A percentile compares a stretch with the other conserved stretches of the same genome.
Evolutionary conservation across 2,329 filamentous ascomycete genomes (phyloP).

Genomic region (Colletotrichum sp.): DNA sequence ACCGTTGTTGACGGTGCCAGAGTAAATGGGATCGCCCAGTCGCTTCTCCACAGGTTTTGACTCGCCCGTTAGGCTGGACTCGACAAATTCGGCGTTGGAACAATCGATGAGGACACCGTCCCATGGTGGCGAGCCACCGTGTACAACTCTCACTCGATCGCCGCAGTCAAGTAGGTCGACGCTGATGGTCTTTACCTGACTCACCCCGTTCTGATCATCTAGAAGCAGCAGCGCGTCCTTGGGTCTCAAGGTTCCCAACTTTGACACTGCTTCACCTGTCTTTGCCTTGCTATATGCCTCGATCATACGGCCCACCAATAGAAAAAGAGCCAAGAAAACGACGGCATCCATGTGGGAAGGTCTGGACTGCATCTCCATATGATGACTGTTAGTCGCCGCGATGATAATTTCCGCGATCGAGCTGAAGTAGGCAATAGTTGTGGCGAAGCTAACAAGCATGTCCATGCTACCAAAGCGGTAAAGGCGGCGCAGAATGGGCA

Average conservation of each 20-base stretch:
- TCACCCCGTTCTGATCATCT: constrained; percentile 38
- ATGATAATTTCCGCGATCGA: constrained; percentile 80
- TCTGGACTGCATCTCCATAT: constrained; percentile 46
- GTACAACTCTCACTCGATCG: constrained; percentile 75
- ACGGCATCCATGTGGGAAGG: constrained; percentile 90
- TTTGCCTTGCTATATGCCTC: constrained; percentile 93
- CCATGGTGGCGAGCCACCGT: constrained; percentile 83
- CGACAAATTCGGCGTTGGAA: constrained; percentile 74
- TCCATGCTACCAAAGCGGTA: constrained; percentile 97
- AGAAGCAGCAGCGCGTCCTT: constrained; percentile 75
- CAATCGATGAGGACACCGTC: constrained; percentile 74
- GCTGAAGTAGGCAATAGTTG: constrained; percentile 84
- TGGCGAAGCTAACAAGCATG: constrained; percentile 87
- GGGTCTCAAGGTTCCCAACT: constrained; percentile 78
- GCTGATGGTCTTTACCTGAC: constrained; percentile 44
- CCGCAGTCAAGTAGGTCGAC: constrained; percentile 78
- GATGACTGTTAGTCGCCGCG: constrained; percentile 44
- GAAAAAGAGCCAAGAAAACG: constrained; percentile 88
- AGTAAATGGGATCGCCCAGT: constrained; percentile 68
- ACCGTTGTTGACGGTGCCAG: constrained; percentile 77
- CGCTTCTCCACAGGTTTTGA: constrained; percentile 70
- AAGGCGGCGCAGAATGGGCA: constrained; percentile 76
- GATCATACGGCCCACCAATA: constrained; percentile 74
- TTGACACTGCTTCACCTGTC: constrained; percentile 84
- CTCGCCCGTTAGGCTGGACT: constrained; percentile 88